Evolutionary conservation across 352 stramenopile genomes (phyloP).

Genomic region (Pythium graminicola): DNA sequence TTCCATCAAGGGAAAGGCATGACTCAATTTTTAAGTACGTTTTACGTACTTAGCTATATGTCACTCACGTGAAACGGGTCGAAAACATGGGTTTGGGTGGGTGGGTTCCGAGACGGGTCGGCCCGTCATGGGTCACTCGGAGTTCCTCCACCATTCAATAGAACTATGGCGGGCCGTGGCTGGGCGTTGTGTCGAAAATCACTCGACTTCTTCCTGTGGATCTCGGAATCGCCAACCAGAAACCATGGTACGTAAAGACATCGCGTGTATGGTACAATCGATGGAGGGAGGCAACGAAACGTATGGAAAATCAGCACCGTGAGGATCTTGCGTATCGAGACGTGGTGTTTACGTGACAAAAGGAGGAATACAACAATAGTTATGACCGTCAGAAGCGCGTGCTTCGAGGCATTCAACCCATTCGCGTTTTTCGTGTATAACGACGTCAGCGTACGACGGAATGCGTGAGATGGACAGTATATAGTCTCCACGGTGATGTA

Average conservation of each 20-base stretch:
- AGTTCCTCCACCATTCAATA: slow-evolving; percentile 30
- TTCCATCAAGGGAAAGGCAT: neutral
- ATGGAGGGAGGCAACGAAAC: neutral
- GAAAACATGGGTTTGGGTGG: slow-evolving; percentile 6
- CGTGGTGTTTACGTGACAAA: neutral
- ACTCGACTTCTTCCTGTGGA: slow-evolving; percentile 87
- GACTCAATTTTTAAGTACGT: slow-evolving; percentile 17
- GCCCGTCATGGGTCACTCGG: slow-evolving; percentile 13
- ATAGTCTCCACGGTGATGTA: no score
- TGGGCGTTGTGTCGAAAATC: slow-evolving; percentile 31
- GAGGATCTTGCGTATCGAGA: neutral
- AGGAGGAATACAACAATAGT: neutral
- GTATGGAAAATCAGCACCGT: neutral
- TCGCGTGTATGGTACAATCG: neutral
- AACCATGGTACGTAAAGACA: slow-evolving; percentile 62
- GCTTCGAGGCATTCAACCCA: neutral
- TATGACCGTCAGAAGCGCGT: neutral
- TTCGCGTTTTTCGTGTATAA: neutral
- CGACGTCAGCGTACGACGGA: no score
- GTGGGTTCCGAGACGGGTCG: slow-evolving; percentile 1
- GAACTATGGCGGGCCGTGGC: slow-evolving; percentile 9
- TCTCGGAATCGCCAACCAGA: slow-evolving; percentile 55
- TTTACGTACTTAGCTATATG: slow-evolving; percentile 21
- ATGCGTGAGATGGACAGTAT: no score
- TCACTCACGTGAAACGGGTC: slow-evolving; percentile 10